A percentile compares a stretch with the other conserved stretches of the same genome.
These are phyloP conservation scores for Aspergillus ostianus DNA, from an alignment of 495 filamentous ascomycete species.

Conservation along the genomic window DNA sequence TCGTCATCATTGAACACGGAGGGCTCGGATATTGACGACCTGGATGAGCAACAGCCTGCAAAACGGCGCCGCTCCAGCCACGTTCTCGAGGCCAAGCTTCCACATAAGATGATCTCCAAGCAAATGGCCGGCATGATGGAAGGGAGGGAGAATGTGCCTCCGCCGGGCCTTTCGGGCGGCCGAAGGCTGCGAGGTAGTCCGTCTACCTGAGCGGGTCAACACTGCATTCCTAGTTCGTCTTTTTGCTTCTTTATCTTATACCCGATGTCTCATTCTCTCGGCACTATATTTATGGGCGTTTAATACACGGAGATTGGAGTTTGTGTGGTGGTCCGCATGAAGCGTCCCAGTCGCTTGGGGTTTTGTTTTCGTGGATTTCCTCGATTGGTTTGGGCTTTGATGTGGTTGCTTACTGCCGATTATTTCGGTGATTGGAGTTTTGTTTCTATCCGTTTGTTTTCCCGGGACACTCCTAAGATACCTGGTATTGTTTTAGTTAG, in stretches of 20 bases:
- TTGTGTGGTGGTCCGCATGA: not conserved
- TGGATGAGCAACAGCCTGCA: conserved; percentile 48
- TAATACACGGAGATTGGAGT: not conserved
- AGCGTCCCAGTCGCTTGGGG: not conserved
- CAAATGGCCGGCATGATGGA: conserved; percentile 45
- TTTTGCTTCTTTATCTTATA: conserved; percentile 9
- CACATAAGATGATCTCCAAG: conserved; percentile 47
- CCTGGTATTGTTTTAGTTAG: not conserved
- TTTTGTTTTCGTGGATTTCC: not conserved
- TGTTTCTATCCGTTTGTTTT: not conserved
- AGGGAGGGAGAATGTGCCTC: conserved; percentile 61
- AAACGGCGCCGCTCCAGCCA: conserved; percentile 52
- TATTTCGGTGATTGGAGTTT: not conserved
- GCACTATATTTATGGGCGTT: not conserved
- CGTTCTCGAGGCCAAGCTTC: conserved; percentile 38
- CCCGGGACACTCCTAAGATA: not conserved
- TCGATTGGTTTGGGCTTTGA: not conserved
- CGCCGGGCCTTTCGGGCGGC: conserved; percentile 29
- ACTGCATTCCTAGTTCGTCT: not conserved
- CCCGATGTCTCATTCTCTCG: not conserved
- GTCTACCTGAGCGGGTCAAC: conserved; percentile 18
- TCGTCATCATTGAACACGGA: conserved; percentile 7
- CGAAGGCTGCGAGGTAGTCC: conserved; percentile 30
- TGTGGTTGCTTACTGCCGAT: not conserved
- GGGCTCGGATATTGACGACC: conserved; percentile 34